Evolutionary conservation across 805 yeast genomes (phyloP).

Genomic region (Cyberlindnera mississippiensis): DNA sequence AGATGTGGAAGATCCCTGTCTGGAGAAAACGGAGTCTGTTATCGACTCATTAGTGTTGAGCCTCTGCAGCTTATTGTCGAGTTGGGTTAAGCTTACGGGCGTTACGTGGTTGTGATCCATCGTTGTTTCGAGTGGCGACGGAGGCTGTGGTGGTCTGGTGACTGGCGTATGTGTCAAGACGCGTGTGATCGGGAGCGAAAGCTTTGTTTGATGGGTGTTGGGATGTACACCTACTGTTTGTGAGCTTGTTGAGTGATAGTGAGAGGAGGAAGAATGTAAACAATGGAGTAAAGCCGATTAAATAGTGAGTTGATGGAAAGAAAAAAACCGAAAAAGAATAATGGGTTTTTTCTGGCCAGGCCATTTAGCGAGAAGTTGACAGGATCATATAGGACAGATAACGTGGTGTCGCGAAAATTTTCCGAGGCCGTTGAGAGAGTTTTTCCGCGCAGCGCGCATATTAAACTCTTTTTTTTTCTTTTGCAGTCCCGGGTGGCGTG

Average conservation of each 20-base stretch:
- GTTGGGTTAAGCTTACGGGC: conserved; percentile 1
- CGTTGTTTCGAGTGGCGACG: not conserved
- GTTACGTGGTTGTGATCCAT: conserved; percentile 1
- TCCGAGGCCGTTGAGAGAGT: not conserved
- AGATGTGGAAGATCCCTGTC: conserved; percentile 25
- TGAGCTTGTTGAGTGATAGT: too few species aligned
- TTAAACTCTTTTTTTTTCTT: too few species aligned
- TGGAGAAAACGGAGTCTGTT: conserved; percentile 21
- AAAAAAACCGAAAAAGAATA: too few species aligned
- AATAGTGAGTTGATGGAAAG: not conserved
- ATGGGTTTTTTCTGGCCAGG: not conserved
- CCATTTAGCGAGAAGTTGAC: not conserved
- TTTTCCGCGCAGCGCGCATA: conserved; percentile 4
- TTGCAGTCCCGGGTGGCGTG: too few species aligned
- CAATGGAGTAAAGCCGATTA: not conserved
- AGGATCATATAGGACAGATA: not conserved
- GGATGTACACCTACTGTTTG: too few species aligned
- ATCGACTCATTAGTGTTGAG: conserved; percentile 24
- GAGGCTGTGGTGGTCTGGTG: not conserved
- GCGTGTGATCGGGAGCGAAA: not conserved
- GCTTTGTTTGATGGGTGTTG: not conserved
- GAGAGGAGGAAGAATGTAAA: not conserved
- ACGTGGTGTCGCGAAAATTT: conserved; percentile 1
- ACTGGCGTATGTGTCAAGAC: conserved; percentile 4
- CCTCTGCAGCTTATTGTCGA: conserved; percentile 18